phyloP scores from a whole-genome alignment of 345 rosid species.

The Salix caprea region DNA sequence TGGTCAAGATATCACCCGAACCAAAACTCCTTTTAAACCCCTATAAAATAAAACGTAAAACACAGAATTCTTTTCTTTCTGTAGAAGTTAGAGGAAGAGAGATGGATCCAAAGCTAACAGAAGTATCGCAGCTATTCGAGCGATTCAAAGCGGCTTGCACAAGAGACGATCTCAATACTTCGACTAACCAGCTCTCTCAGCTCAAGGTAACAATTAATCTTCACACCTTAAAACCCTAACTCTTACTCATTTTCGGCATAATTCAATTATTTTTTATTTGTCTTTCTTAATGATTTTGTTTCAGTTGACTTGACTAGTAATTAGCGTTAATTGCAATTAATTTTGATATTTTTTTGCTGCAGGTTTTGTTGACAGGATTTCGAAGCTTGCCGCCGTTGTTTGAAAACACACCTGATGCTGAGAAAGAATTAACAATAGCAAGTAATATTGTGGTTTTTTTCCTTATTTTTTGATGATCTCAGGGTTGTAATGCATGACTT shows the following conservation, averaged over 20 bases:
- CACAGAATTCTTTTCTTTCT: conserved; percentile 25
- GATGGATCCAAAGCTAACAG: conserved; percentile 87
- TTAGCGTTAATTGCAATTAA: background rate
- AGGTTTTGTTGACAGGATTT: conserved; percentile 79
- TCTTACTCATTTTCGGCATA: background rate
- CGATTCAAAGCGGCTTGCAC: conserved; percentile 76
- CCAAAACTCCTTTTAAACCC: background rate
- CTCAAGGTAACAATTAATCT: conserved; percentile 66
- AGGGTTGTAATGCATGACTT: background rate
- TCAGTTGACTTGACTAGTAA: background rate
- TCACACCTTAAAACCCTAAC: conserved; percentile 31
- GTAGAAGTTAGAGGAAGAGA: conserved; percentile 33
- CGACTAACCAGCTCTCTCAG: conserved; percentile 55
- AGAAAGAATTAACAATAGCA: conserved; percentile 65
- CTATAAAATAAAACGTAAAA: too few species aligned
- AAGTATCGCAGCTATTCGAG: conserved; percentile 78
- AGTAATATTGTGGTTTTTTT: conserved; percentile 35
- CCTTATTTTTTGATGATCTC: background rate
- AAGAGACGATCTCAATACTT: conserved; percentile 59
- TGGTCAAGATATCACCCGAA: background rate
- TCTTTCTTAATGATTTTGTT: background rate
- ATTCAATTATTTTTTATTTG: background rate
- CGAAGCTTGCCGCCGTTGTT: conserved; percentile 86
- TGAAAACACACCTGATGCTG: conserved; percentile 61
- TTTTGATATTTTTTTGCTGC: conserved; percentile 6